These are phyloP conservation scores for Leccinum obscurum DNA, from an alignment of 768 basidiomycete species.

Conservation along the genomic window DNA sequence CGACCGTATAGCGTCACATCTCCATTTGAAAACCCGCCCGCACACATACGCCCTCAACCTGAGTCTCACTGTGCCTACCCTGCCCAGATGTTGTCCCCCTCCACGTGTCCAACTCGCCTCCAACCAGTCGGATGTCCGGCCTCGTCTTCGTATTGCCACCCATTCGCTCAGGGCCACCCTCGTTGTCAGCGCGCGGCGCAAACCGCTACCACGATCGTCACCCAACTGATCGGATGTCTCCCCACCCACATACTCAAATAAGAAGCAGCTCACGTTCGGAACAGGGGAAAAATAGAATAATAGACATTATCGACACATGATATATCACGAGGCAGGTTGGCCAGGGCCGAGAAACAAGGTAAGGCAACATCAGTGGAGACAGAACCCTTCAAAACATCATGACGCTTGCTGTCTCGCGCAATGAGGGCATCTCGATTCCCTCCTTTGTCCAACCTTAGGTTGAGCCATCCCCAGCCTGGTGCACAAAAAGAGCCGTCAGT, in stretches of 20 bases:
- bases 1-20: background rate
- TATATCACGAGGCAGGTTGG: conserved; percentile 5
- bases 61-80: conserved; percentile 2
- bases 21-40: conserved; percentile 12
- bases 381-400: conserved; percentile 1
- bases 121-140: conserved; percentile 4
- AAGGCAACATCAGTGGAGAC: background rate
- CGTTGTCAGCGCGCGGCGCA: conserved; percentile 26
- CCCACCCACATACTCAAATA: conserved; percentile 2
- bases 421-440: conserved; percentile 20
- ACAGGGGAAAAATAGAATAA: conserved; percentile 21
- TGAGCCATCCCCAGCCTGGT: conserved; percentile 26
- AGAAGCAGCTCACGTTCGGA: background rate
- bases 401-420: conserved; percentile 20
- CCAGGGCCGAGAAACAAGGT: background rate
- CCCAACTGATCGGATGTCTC: conserved; percentile 12
- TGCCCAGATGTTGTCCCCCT: background rate
- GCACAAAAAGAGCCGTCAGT: conserved; percentile 16
- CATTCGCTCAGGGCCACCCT: conserved; percentile 16
- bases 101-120: conserved; percentile 13
- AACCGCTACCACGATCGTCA: conserved; percentile 8
- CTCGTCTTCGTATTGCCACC: conserved; percentile 6
- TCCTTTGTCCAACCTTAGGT: conserved; percentile 19
- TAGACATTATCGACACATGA: conserved; percentile 18
- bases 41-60: conserved; percentile 23